Evolutionary conservation across 495 filamentous ascomycete species (phyloP), one percentile per base, ranked within the genome.

Genomic region (Xylaria scruposa): DNA sequence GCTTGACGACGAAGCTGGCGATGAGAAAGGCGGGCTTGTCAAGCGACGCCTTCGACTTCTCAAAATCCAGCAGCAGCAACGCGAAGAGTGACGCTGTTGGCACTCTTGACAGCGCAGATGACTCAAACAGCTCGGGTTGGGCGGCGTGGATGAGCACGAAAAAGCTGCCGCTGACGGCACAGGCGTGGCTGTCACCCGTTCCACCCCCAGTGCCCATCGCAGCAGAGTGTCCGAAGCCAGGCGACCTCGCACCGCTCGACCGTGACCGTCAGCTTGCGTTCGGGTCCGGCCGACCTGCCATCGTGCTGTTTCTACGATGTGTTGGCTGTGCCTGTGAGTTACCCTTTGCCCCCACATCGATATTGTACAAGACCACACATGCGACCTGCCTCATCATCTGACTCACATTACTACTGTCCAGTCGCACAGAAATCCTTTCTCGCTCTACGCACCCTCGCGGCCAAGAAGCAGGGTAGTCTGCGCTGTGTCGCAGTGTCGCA

Each of bases 391-490:
- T 21, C 31, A 60, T 60, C 31, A 38, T n/a, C 19, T 67, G 49
- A 67, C 63, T 53, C 46, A 49, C 21, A 26, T 54, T 56, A 7
- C 19, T 5, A 12, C 47, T 42, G 38, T 42, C 3, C 33, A 87
- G 85, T 88, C 71, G 87, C 88, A 19, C 88, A 89, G 69, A 88
- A 88, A 72, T 85, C 85, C 9, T 89, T 86, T 76, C 75, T 85
- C 68, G 76, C 79, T 31, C 77, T 89, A 44, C 83, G 87, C 67
- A 70, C 78, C 5, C 76, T 81, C 66, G 85, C 87, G n/a, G 78
- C 74, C 61, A 71, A 78, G 33, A 78, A 87, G 72, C 78, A 83
- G 44, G 74, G 78, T 74, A 78, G 81, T 53, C 65, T 85, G 9
- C 78, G 76, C 56, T 88, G 84, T 79, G 80, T 89, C 53, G 87